phyloP scores from a whole-genome alignment of 2,329 filamentous ascomycete species.

The Pseudocercospora vitis region DNA sequence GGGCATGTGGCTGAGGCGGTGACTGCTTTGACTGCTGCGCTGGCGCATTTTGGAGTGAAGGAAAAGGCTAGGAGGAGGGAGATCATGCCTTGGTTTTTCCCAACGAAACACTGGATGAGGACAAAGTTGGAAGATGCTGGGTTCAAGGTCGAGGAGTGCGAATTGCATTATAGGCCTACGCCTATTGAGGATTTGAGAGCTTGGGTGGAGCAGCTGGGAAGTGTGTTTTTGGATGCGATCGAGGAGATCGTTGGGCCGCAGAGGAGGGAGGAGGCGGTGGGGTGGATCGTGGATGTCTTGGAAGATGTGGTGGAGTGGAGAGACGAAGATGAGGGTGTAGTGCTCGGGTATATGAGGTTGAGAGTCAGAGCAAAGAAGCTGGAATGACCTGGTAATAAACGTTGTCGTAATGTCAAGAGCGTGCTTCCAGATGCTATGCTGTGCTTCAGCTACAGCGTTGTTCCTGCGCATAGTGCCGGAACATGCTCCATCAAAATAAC shows the following conservation, averaged over 20 bases:
- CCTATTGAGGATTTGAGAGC: slow-evolving; percentile 55
- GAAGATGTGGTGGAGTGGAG: slow-evolving; percentile 56
- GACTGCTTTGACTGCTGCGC: slow-evolving; percentile 56
- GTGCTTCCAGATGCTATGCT: no score
- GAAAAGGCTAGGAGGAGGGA: slow-evolving; percentile 43
- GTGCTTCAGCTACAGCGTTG: no score
- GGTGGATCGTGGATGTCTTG: slow-evolving; percentile 57
- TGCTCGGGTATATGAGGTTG: slow-evolving; percentile 5
- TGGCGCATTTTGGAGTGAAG: slow-evolving; percentile 44
- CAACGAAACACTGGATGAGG: slow-evolving; percentile 61
- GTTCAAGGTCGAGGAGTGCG: slow-evolving; percentile 50
- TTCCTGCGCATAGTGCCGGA: no score
- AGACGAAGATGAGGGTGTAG: slow-evolving; percentile 42
- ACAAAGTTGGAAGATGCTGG: slow-evolving; percentile 41
- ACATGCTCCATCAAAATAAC: no score
- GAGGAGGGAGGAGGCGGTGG: slow-evolving; percentile 54
- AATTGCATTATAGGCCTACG: slow-evolving; percentile 68
- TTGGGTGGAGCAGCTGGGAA: slow-evolving; percentile 66
- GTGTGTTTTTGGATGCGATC: slow-evolving; percentile 49
- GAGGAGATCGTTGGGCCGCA: slow-evolving; percentile 50
- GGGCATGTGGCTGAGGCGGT: slow-evolving; percentile 67
- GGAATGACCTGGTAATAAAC: no score
- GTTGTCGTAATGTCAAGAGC: no score
- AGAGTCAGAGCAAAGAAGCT: slow-evolving; percentile 1
- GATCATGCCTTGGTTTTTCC: slow-evolving; percentile 67